These are phyloP conservation scores for Gossypium davidsonii DNA, from an alignment of 441 rosid species.

Conservation along the genomic window DNA sequence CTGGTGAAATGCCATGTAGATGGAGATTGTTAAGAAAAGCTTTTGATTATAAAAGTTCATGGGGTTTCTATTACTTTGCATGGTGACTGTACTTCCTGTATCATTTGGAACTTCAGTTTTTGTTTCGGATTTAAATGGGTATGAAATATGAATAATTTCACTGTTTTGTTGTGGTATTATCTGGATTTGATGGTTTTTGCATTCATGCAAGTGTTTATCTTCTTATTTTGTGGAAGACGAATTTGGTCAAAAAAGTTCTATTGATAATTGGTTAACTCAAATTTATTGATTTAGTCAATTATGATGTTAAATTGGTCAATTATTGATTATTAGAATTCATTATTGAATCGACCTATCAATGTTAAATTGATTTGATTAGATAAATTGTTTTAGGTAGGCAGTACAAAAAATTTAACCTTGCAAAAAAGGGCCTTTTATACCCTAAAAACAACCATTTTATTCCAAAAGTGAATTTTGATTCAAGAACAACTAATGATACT, in stretches of 20 bases:
- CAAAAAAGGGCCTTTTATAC: neutral
- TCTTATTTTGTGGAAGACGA: neutral
- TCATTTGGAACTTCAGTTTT: neutral
- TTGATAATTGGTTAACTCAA: too few species aligned
- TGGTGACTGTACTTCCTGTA: slow-evolving; percentile 12
- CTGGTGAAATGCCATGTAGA: slow-evolving; percentile 13
- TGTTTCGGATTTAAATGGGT: neutral
- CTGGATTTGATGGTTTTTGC: neutral
- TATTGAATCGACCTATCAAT: too few species aligned
- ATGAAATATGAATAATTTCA: neutral
- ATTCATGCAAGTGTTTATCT: neutral
- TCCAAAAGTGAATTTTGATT: neutral
- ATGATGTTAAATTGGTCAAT: too few species aligned
- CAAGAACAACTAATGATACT: neutral
- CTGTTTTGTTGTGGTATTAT: neutral
- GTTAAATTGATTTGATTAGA: too few species aligned
- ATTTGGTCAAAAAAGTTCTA: too few species aligned
- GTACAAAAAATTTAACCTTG: neutral
- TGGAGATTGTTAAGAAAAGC: slow-evolving; percentile 8
- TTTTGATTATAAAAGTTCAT: neutral
- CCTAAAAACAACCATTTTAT: neutral
- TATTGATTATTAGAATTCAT: too few species aligned
- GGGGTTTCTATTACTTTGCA: neutral
- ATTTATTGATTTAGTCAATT: too few species aligned
- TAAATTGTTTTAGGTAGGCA: neutral